phyloP scores from a whole-genome alignment of 306 rosid genomes.

The barrel medic (Medicago truncatula) region MtrunA17r5.0-ANR NC_053044.1:43309001-43309500 shows the following conservation, averaged over 20 bases:
- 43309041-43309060: too few species aligned
- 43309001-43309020: too few species aligned
- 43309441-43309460: constrained; percentile 11
- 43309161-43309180: constrained; percentile 72
- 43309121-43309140: constrained; percentile 37
- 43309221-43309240: constrained; percentile 95
- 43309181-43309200: constrained; percentile 60
- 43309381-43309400: not conserved
- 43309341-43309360: constrained; percentile 75
- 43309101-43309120: not conserved
- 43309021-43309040: too few species aligned
- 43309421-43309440: not conserved
- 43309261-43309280: constrained; percentile 69
- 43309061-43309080: not conserved
- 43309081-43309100: not conserved
- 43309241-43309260: constrained; percentile 93
- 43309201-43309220: constrained; percentile 90
- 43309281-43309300: constrained; percentile 70
- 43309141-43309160: constrained; percentile 88
- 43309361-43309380: constrained; percentile 75
- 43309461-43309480: too few species aligned
- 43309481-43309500: too few species aligned
- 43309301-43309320: constrained; percentile 65
- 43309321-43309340: constrained; percentile 78
- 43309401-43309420: constrained; percentile 17